Base-by-base conservation (phyloP, 2,329 filamentous ascomycete species). In the Coleophoma crateriformis region DNA sequence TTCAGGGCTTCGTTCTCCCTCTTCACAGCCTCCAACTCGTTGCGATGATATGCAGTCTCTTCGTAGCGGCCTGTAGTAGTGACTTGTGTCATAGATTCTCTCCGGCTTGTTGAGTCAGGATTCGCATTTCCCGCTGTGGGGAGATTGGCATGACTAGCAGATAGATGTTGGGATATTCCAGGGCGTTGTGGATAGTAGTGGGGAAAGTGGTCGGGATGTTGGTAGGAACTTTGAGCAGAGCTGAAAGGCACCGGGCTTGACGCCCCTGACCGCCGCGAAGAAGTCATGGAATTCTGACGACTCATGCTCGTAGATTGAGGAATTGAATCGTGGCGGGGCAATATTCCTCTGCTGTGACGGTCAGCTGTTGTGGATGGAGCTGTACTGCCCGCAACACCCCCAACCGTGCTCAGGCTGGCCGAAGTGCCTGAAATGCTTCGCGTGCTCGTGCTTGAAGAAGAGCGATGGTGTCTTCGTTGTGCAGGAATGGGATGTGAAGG, bases 1-100 rank as follows among this genome's bases (percentile, higher is more conserved):
- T 82, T 83, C 42, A 87, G 66, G 0, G 66, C 63, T 47, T 86
- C 82, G 52, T 87, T 86, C 66, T 87, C 83, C 43, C 74, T 71
- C 67, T 83, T 85, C 37, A 79, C 78, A 5, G 59, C 67, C 20
- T 86, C 82, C 0, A 86, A 68, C 61, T 86, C 82, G 35, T 74
- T 71, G 4, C 81, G 72, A 58, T 80, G 81, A 51, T 75, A 76
- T 0, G 76, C 77, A 1, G 79, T 79, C 64, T 86, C 82, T 56
- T 85, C 82, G 61, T 82, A 84, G 12, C 82, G 74, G 11, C 72
- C 65, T 0, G 81, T 84, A 2, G 74, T 79, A 2, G 77, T 74
- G 55, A 85, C 67, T 22, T 82, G 64, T 3, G 75, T 65, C 10
- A 59, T 46, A 27, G 55, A 57, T 37, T 60, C 58, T 17, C 49